Evolutionary conservation across 2,329 filamentous ascomycete genomes (phyloP), one percentile per base, ranked within the genome.

Genomic region (Blumeriella jaapii): DNA sequence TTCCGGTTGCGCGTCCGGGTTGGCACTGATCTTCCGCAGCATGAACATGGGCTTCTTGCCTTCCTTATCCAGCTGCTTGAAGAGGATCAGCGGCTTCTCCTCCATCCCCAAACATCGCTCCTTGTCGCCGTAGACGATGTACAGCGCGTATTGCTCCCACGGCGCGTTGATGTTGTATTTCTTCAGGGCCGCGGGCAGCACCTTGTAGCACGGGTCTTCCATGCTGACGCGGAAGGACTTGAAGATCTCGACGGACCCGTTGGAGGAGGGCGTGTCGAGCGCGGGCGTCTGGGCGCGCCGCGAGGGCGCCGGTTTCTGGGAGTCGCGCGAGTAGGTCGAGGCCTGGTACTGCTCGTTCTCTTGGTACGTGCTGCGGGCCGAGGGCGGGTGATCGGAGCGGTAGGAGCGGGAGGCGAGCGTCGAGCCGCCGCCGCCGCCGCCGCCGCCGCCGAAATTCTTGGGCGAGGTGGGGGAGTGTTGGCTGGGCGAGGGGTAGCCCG

Each of bases 1-100:
- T 31, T 60, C 60, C 47, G 62, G 60, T 38, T 67, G 51, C 15
- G 62, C 51, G 36, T 62, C 62, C n/a, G 58, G 23, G 37, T 44
- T 47, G 5, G 45, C 31, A 13, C 44, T 45, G 19, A 54, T 52
- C 34, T 53, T 56, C 38, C 91, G 68, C 38, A 98, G 65, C 91
- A 98, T 98, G 55, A 98, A 98, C 91, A 96, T 96, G 14, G 91
- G 91, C 58, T 96, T 98, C 61, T 93, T 82, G 29, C 91, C 91
- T 63, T 96, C 91, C 58, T 87, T 87, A 56, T 96, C 87, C 38
- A 98, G 65, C 57, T 96, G 87, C 62, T 98, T 98, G 63, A 98
- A 98, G 43, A 98, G 62, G 44, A 95, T 93, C 39, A 98, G 64
- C 7, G 91, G 91, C 53, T 93, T 89, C 61, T 98, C 91, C 39